Percentiles rank a stretch among this genome's conserved stretches.
These are phyloP conservation scores for Herpetomonas muscarum DNA, from an alignment of 208 protist species.

Conservation along the genomic window DNA sequence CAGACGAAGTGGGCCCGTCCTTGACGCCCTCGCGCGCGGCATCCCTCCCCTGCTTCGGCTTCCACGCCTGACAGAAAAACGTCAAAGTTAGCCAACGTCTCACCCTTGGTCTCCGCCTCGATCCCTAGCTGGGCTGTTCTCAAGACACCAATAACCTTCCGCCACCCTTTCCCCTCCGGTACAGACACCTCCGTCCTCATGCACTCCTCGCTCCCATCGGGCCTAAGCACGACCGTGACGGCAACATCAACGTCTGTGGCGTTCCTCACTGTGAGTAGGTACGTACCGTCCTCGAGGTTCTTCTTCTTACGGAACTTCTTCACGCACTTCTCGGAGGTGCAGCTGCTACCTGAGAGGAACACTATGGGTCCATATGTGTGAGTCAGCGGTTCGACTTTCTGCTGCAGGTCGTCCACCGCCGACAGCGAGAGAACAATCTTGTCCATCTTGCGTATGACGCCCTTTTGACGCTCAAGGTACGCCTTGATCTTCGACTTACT, in stretches of 20 bases:
- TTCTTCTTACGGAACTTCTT: slow-evolving; percentile 33
- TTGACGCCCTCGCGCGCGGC: no score
- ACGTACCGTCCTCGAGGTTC: slow-evolving; percentile 55
- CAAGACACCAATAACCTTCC: slow-evolving; percentile 49
- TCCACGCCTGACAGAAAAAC: no score
- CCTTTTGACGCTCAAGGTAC: slow-evolving; percentile 73
- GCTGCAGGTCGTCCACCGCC: no score
- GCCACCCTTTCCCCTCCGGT: slow-evolving; percentile 59
- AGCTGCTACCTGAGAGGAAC: slow-evolving; percentile 43
- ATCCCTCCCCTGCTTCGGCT: no score
- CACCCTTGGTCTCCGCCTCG: no score
- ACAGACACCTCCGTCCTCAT: slow-evolving; percentile 32
- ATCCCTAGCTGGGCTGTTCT: slow-evolving; percentile 33
- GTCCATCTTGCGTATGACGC: slow-evolving; percentile 61
- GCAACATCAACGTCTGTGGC: slow-evolving; percentile 45
- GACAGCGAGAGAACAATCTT: slow-evolving; percentile 63
- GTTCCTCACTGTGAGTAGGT: slow-evolving; percentile 69
- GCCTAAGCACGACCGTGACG: slow-evolving; percentile 34
- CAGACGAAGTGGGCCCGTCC: no score
- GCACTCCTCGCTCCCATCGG: slow-evolving; percentile 20
- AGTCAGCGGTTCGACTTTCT: no score
- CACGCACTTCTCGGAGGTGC: slow-evolving; percentile 39
- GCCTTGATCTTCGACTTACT: slow-evolving; percentile 61
- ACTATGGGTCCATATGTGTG: no score
- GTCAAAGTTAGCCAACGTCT: no score